Conservation (phyloP, 179 eudicot genomes). For the Carnegiea gigantea region DNA sequence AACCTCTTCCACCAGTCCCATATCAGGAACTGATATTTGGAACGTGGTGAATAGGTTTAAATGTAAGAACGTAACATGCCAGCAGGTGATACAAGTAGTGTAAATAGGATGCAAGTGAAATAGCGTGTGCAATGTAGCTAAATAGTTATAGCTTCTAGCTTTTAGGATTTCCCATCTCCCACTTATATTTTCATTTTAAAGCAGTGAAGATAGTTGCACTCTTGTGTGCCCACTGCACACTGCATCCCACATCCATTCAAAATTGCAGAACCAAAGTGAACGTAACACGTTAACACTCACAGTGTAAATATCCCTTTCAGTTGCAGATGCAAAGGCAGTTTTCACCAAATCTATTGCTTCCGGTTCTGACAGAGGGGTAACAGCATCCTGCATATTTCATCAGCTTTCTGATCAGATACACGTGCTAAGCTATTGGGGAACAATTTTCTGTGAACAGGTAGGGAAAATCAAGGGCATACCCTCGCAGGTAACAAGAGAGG, state of each 20-base stretch:
- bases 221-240: not conserved
- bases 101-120: too few relatives aligned
- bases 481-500: constrained; percentile 77
- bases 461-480: constrained; percentile 37
- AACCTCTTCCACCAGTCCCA: not conserved
- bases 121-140: too few relatives aligned
- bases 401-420: constrained; percentile 9
- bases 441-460: not conserved
- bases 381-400: constrained; percentile 70
- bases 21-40: not conserved
- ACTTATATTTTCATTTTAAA: not conserved
- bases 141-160: too few relatives aligned
- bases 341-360: constrained; percentile 95
- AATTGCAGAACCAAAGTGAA: constrained; percentile 7
- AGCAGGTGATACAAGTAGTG: too few relatives aligned
- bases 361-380: constrained; percentile 84
- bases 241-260: not conserved
- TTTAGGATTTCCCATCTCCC: not conserved
- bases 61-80: too few relatives aligned
- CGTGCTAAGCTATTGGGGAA: not conserved
- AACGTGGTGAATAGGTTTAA: not conserved
- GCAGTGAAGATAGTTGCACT: not conserved
- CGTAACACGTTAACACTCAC: constrained; percentile 47
- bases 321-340: constrained; percentile 93
- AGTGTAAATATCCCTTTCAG: constrained; percentile 95